Base-by-base conservation (phyloP, 768 basidiomycete genomes). In the Krasilnikovozyma curviuscula region DNA sequence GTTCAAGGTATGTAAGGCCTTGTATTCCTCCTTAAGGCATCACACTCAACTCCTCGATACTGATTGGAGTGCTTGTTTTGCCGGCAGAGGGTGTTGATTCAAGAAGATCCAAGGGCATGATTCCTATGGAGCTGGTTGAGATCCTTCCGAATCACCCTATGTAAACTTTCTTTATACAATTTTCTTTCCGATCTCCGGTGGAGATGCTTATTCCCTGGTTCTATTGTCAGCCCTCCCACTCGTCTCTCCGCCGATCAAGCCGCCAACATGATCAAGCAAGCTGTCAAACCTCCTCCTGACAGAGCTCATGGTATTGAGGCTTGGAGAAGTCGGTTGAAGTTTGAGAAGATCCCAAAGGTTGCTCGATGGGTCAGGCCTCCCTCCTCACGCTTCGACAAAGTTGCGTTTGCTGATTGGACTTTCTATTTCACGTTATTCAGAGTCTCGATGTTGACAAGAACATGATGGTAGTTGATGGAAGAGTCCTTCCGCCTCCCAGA, bases 321-420 rank as follows among this genome's bases (percentile, higher is more conserved):
- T 7, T 65, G 63, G 63, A 47, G 63, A 33, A 37, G 40, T 19
- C 58, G 54, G 27, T 50, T 65, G 7, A 59, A 48, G 4, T 57
- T 58, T 39, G 60, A 62, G 45, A 49, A 40, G 12, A 55, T 58
- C 38, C 27, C 30, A 24, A 63, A 62, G 54, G 53, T 63, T 41
- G 25, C 44, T 8, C 58, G 55, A 9, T 65, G 63, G 63, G 63
- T n/a, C n/a, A n/a, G n/a, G n/a, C n/a, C n/a, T n/a, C n/a, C n/a
- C n/a, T n/a, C n/a, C n/a, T n/a, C n/a, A n/a, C n/a, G n/a, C n/a
- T n/a, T n/a, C n/a, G n/a, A n/a, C n/a, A n/a, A n/a, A n/a, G n/a
- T n/a, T n/a, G n/a, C n/a, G n/a, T n/a, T n/a, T n/a, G n/a, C n/a
- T n/a, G n/a, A n/a, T n/a, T n/a, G n/a, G n/a, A n/a, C n/a, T n/a